Evolutionary conservation across 331 rosid genomes (phyloP).

Genomic region (Malus hybrid): DNA sequence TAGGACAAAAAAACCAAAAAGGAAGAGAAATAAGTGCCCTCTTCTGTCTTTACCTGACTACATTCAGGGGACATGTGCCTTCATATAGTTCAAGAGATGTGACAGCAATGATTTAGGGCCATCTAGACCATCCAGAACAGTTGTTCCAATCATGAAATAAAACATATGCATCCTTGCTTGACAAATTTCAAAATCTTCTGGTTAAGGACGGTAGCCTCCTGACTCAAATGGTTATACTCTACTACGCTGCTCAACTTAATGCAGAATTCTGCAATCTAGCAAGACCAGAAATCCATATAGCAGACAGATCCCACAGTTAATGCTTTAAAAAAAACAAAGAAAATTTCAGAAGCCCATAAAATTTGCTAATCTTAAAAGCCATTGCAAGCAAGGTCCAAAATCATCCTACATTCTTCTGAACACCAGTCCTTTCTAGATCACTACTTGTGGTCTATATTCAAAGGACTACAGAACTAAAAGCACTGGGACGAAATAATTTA

Average conservation of each 20-base stretch:
- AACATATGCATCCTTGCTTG: constrained; percentile 8
- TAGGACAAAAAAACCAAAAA: not conserved
- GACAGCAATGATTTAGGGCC: constrained; percentile 1
- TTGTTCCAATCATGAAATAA: not conserved
- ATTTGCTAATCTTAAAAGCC: not conserved
- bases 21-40: not conserved
- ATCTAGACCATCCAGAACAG: constrained; percentile 18
- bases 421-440: not conserved
- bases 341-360: not conserved
- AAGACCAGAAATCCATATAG: not conserved
- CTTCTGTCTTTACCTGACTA: constrained; percentile 15
- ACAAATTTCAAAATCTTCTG: constrained; percentile 5
- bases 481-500: not conserved
- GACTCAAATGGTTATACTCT: constrained; percentile 11
- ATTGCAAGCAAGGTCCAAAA: not conserved
- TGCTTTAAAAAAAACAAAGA: not conserved
- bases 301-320: not conserved
- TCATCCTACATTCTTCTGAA: not conserved
- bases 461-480: not conserved
- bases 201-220: constrained; percentile 3
- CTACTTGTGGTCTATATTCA: not conserved
- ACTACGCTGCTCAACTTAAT: constrained; percentile 8
- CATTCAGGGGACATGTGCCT: constrained; percentile 5
- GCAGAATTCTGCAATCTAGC: constrained; percentile 10
- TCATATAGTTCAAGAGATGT: constrained; percentile 19